phyloP scores from a whole-genome alignment of 345 rosid genomes.

The Fremontodendron californicum region DNA sequence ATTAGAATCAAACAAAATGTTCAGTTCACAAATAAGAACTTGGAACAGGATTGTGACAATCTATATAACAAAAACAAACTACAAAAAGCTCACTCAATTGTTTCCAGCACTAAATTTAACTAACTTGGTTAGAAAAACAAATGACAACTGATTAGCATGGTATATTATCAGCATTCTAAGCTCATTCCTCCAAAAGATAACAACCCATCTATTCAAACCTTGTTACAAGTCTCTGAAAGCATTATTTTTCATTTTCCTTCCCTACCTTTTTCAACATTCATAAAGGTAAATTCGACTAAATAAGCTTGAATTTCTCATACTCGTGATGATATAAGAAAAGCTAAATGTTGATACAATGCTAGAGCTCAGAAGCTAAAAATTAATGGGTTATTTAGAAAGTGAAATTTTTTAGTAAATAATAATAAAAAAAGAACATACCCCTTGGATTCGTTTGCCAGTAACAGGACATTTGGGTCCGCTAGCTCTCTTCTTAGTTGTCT shows the following conservation, averaged over 20 bases:
- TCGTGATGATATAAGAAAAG: background rate
- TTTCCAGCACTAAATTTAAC: background rate
- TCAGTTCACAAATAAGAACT: background rate
- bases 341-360: background rate
- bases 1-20: background rate
- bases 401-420: no score
- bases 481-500: constrained; percentile 16
- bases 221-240: background rate
- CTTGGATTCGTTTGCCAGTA: constrained; percentile 16
- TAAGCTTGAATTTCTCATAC: background rate
- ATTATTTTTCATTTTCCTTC: background rate
- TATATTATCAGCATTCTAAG: background rate
- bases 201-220: background rate
- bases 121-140: background rate
- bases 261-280: background rate
- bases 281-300: background rate
- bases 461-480: constrained; percentile 17
- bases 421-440: background rate
- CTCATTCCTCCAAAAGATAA: background rate
- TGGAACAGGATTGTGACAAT: background rate
- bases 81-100: background rate
- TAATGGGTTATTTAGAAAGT: background rate
- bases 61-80: background rate
- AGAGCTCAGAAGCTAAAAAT: background rate
- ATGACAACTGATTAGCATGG: background rate